Evolutionary conservation across 2,329 filamentous ascomycete species (phyloP), one percentile per base, ranked within the genome.

Genomic region (Colletotrichum horii): DNA sequence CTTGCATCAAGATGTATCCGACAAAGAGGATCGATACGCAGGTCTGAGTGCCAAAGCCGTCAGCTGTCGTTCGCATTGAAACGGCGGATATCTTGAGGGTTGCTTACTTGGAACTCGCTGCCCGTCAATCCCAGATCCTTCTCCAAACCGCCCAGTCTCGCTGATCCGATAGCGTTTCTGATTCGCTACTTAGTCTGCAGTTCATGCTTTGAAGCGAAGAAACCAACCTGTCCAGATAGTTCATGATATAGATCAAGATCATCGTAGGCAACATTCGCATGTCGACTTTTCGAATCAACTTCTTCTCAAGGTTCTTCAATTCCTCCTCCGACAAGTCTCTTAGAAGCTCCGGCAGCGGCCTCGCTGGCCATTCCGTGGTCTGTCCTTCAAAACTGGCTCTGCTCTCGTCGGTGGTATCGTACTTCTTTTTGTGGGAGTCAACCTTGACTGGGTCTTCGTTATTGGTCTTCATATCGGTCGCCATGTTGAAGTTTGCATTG

Each of bases 231-330:
- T 92, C 91, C 15, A 94, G 83, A 80, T 93, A 94, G 79, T 94
- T 94, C 85, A 94, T 86, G 78, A 94, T 92, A 78, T 94, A 94
- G 88, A 94, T 94, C 62, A 94, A 79, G 68, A 94, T 90, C 56
- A 94, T 86, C 84, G 92, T 92, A 0, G 93, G 93, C 79, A 95
- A 85, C 34, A 95, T 82, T 67, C 92, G 86, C 11, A 89, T 78
- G 81, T 95, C 93, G 70, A 95, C 91, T 82, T 94, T 95, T 76
- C 89, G 87, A 74, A 89, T 86, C 67, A 95, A 83, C 66, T 86
- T 88, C 74, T 84, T 87, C 81, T 95, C 93, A 2, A 91, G 85
- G 12, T 11, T 64, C 22, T 56, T 43, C 24, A 79, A 75, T 66
- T 82, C 78, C 2, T 78, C 80, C 14, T 69, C 24, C 1, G 79